A percentile compares a stretch with the other conserved stretches of the same genome.
phyloP scores from a whole-genome alignment of 805 yeast genomes.

The Grigorovia transvaalensis region DNA sequence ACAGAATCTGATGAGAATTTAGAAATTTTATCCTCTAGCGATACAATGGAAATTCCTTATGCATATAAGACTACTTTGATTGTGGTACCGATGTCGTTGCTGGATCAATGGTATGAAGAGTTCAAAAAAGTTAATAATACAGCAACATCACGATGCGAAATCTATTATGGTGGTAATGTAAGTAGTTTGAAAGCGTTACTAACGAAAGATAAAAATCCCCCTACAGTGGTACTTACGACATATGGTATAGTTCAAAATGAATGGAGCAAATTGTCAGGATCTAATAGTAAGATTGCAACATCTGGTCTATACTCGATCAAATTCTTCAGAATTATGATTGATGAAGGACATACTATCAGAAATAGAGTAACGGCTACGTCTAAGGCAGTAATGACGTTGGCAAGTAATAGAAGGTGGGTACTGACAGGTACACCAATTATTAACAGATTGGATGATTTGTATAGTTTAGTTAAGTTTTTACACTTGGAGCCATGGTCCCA shows the following conservation, averaged over 20 bases:
- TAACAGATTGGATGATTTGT: conserved; percentile 78
- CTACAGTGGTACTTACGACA: conserved; percentile 68
- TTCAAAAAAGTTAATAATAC: conserved; percentile 48
- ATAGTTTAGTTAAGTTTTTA: conserved; percentile 62
- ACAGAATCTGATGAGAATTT: conserved; percentile 1
- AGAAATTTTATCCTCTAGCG: neutral
- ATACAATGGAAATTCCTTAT: conserved; percentile 24
- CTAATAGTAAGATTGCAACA: conserved; percentile 15
- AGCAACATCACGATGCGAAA: conserved; percentile 36
- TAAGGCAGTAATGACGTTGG: conserved; percentile 59
- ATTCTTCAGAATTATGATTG: conserved; percentile 68
- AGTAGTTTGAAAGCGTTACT: conserved; percentile 40
- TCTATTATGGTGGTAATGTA: conserved; percentile 68
- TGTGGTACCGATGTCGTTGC: conserved; percentile 80
- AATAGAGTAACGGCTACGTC: conserved; percentile 73
- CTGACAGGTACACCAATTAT: conserved; percentile 91
- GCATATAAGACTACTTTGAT: conserved; percentile 68
- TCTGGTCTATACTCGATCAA: conserved; percentile 60
- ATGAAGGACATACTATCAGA: conserved; percentile 85
- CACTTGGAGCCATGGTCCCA: conserved; percentile 85
- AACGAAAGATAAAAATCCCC: conserved; percentile 38
- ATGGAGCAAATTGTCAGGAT: conserved; percentile 38
- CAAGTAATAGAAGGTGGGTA: conserved; percentile 65
- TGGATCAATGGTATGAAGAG: conserved; percentile 88
- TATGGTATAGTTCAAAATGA: conserved; percentile 82